phyloP scores from a whole-genome alignment of 2,329 filamentous ascomycete species.

The Rosellinia necatrix region DNA sequence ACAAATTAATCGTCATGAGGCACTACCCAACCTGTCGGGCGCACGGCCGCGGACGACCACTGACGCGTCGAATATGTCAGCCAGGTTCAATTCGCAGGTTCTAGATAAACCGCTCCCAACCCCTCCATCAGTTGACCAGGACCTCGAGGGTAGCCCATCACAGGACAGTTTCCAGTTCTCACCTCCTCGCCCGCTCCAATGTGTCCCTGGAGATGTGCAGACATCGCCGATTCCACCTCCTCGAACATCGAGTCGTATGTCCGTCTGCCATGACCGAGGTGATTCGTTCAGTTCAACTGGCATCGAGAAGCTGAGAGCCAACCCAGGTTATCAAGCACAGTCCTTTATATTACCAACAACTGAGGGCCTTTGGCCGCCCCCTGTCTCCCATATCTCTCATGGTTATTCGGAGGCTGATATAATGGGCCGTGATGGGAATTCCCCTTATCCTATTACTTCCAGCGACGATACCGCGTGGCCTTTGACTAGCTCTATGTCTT shows the following conservation, averaged over 20 bases:
- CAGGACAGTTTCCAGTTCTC: slow-evolving; percentile 55
- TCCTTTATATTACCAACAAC: slow-evolving; percentile 42
- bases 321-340: slow-evolving; percentile 51
- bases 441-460: slow-evolving; percentile 49
- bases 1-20: slow-evolving; percentile 46
- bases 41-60: slow-evolving; percentile 29
- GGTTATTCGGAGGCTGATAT: slow-evolving; percentile 14
- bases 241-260: slow-evolving; percentile 60
- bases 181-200: slow-evolving; percentile 57
- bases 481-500: slow-evolving; percentile 45
- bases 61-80: not conserved
- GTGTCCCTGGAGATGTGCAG: slow-evolving; percentile 46
- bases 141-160: slow-evolving; percentile 52
- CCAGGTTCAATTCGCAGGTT: slow-evolving; percentile 5
- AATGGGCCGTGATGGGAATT: slow-evolving; percentile 17
- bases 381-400: slow-evolving; percentile 18
- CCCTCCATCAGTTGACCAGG: slow-evolving; percentile 41
- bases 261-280: slow-evolving; percentile 49
- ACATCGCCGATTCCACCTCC: slow-evolving; percentile 50
- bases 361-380: slow-evolving; percentile 16
- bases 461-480: slow-evolving; percentile 52
- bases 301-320: slow-evolving; percentile 52
- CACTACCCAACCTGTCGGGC: slow-evolving; percentile 51
- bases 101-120: slow-evolving; percentile 35
- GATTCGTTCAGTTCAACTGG: slow-evolving; percentile 44